Base-by-base conservation (phyloP, 768 basidiomycete genomes). In the Tylopilus vinaceipallidus region DNA sequence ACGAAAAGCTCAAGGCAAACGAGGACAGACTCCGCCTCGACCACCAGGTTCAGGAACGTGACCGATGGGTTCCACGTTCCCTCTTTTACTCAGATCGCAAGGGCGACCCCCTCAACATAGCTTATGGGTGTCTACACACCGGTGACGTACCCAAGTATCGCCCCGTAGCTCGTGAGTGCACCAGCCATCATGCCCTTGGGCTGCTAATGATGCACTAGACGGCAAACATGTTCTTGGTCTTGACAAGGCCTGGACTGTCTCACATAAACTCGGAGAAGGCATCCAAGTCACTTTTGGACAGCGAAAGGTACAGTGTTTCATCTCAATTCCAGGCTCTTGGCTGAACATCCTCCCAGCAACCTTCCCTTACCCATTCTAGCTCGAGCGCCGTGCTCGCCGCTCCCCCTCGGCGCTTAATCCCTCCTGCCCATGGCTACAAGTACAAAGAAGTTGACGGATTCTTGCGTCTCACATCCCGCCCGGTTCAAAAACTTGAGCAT, bases 361-460 rank as follows among this genome's bases (percentile, higher is more conserved):
- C 76, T 36, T 73, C 73, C 37, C 70, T 89, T 50, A 80, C 81
- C 4, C 86, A 89, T 64, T 68, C 81, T 6, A 72, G 66, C 26
- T 69, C 84, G 20, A 75, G 77, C 36, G 72, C 75, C 32, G 66
- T 88, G 19, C 73, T 91, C 6, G 68, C 76, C 4, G 70, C 75
- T 20, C 70, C 79, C 40, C 75, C 73, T 4, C 76, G 78, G 45
- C 75, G 74, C 46, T 62, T 86, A n/a, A 47, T 74, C 17, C 58
- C 66, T 22, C 61, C 74, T 33, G 51, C 66, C 37, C 62, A 71
- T 48, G 60, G 58, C 42, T 68, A 72, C 56, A 81, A 75, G 58
- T 80, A 83, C 59, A 70, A 79, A 49, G 87, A 88, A 64, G 61
- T 75, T n/a, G 78, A 87, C 52, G 86, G 86, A 9, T 83, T 86